Base-by-base conservation (phyloP, 345 rosid species). In the Mercurialis annua region DNA sequence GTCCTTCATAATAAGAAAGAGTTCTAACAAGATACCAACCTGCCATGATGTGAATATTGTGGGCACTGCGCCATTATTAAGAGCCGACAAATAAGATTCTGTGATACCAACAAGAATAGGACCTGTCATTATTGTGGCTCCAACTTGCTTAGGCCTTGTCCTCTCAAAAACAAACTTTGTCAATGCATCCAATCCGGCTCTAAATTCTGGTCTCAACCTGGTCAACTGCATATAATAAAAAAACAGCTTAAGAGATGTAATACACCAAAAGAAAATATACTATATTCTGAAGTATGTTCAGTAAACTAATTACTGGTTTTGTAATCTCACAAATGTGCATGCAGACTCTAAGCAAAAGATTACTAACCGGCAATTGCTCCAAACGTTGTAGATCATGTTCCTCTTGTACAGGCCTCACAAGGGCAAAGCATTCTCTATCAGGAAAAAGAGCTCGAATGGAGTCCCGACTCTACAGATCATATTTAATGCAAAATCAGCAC, bases 31-130 rank as follows among this genome's bases (percentile, higher is more conserved):
- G 53, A 62, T 53, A 66, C 90, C 34, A 70, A 95, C 99, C 98
- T 92, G 96, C 99, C 99, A 95, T 15, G 99, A 92, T 26, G 99
- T 92, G 43, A 92, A 82, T 83, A 92, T 95, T 42, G 98, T 88
- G 51, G 99, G 99, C 64, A 92, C 97, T 7, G 98, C 99, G 71
- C 99, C 99, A 69, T 95, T 90, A 70, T 95, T 95, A 51, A 92
- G 80, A 31, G 98, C 99, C 82, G 86, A 94, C 69, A 95, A 82
- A 70, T 92, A 95, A 65, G 99, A 88, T 81, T 90, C 83, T 6
- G 84, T 95, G 42, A 95, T 78, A 60, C 96, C 99, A 54, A 92
- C 87, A 76, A 92, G 97, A 74, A 95, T 70, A 20, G 98, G 98
- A 38, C 99, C 98, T 0, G 97, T 92, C 96, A 95, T 77, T 64